phyloP scores from a whole-genome alignment of 352 stramenopile species.

The Globisporangium cederbergense region DNA sequence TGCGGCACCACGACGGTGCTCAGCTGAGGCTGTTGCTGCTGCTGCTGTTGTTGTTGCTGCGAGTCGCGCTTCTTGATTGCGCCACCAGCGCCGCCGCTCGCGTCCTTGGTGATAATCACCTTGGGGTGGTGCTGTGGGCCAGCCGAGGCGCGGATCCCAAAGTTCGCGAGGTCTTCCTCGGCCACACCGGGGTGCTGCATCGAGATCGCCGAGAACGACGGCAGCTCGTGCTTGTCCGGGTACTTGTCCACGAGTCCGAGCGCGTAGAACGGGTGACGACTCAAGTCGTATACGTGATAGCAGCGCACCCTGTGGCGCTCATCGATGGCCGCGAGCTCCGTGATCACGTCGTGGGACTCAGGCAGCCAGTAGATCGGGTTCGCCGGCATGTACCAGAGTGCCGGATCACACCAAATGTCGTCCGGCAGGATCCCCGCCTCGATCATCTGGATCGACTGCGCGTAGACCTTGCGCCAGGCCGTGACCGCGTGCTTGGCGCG shows the following conservation, averaged over 20 bases:
- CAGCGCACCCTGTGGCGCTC: constrained; percentile 25
- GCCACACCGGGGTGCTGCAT: constrained; percentile 1
- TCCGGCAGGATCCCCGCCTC: constrained; percentile 26
- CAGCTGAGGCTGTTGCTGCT: neutral
- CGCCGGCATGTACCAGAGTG: constrained; percentile 44
- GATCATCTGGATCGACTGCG: constrained; percentile 46
- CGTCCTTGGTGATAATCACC: constrained; percentile 11
- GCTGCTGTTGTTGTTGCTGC: neutral
- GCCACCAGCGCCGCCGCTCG: neutral
- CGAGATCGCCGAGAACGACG: constrained; percentile 15
- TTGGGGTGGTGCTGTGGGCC: constrained; percentile 3
- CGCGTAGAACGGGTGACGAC: constrained; percentile 21
- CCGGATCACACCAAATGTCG: constrained; percentile 40
- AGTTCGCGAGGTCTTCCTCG: constrained; percentile 13
- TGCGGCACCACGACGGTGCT: constrained; percentile 10
- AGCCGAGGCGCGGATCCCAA: constrained; percentile 1
- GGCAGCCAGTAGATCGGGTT: constrained; percentile 41
- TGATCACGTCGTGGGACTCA: constrained; percentile 20
- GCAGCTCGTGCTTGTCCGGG: constrained; percentile 18
- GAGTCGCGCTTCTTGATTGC: constrained; percentile 6
- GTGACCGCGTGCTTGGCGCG: constrained; percentile 35
- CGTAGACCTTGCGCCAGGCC: constrained; percentile 40
- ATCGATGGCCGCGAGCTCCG: constrained; percentile 27
- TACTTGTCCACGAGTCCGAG: constrained; percentile 21
- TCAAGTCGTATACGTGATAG: constrained; percentile 22